Percentiles rank a stretch among this genome's conserved stretches.
These are phyloP conservation scores for Flaveria bidentis DNA, from an alignment of 129 eudicot species.

Conservation along the genomic window DNA sequence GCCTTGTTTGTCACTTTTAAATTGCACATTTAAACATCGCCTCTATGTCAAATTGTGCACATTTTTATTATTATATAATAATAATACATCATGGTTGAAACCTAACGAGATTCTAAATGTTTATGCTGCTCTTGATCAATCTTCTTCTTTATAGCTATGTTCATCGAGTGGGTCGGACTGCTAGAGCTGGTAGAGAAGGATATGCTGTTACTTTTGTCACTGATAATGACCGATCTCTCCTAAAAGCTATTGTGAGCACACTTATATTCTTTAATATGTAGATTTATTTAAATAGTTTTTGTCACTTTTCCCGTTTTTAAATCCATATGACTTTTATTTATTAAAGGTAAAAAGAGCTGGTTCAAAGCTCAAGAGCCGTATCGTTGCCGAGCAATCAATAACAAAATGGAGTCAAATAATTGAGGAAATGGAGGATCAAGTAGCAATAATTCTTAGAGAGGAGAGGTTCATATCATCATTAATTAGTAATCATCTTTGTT, in stretches of 20 bases:
- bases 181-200: constrained; percentile 96
- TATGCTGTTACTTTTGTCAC: constrained; percentile 96
- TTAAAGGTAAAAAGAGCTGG: constrained; percentile 84
- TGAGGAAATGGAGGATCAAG: constrained; percentile 94
- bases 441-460: constrained; percentile 71
- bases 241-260: constrained; percentile 78
- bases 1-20: neutral
- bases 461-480: constrained; percentile 57
- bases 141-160: constrained; percentile 58
- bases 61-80: neutral
- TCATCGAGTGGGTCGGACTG: constrained; percentile 99
- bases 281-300: neutral
- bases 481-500: neutral
- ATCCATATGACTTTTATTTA: neutral
- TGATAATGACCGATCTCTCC: constrained; percentile 84
- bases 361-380: constrained; percentile 75
- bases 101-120: neutral
- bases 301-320: neutral
- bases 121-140: constrained; percentile 15
- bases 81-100: constrained; percentile 13
- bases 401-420: constrained; percentile 70
- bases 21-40: neutral
- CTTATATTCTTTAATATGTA: neutral
- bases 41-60: neutral
- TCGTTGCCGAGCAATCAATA: constrained; percentile 80